Percentiles rank a stretch among this genome's conserved stretches.
Evolutionary conservation across 2,329 filamentous ascomycete genomes (phyloP).

Genomic region (Pezicula neosporulosa): DNA sequence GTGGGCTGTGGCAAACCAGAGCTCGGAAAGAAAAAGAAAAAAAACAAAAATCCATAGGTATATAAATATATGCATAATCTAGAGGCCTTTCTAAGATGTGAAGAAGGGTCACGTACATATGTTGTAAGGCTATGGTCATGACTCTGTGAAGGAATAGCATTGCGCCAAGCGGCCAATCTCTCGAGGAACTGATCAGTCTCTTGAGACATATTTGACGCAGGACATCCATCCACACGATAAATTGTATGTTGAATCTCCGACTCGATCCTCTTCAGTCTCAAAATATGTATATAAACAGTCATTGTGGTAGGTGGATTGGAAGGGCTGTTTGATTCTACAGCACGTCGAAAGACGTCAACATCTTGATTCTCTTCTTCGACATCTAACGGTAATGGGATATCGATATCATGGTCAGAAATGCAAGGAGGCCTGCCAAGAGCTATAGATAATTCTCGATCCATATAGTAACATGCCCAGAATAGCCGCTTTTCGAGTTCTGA

Average conservation of each 20-base stretch:
- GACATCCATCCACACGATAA: conserved; percentile 41
- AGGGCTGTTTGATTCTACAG: neutral
- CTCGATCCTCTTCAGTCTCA: conserved; percentile 41
- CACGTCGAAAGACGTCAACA: conserved; percentile 5
- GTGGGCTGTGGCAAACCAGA: no score
- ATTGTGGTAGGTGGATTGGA: conserved; percentile 17
- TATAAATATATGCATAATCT: no score
- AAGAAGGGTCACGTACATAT: no score
- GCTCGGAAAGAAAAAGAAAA: no score
- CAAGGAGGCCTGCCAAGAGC: conserved; percentile 45
- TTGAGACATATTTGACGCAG: neutral
- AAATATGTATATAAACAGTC: conserved; percentile 37
- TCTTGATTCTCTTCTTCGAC: conserved; percentile 29
- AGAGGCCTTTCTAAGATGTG: no score
- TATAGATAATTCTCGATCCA: conserved; percentile 43
- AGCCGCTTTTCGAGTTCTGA: conserved; percentile 27
- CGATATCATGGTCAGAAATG: conserved; percentile 44
- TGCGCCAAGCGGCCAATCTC: conserved; percentile 5
- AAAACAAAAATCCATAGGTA: no score
- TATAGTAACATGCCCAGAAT: conserved; percentile 47
- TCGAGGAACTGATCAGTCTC: conserved; percentile 5
- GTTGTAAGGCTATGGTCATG: neutral
- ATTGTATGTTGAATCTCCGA: conserved; percentile 46
- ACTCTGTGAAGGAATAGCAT: conserved; percentile 4
- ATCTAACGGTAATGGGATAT: conserved; percentile 40